phyloP scores from a whole-genome alignment of 2,329 filamentous ascomycete genomes.

The Mariannaea elegans region DNA sequence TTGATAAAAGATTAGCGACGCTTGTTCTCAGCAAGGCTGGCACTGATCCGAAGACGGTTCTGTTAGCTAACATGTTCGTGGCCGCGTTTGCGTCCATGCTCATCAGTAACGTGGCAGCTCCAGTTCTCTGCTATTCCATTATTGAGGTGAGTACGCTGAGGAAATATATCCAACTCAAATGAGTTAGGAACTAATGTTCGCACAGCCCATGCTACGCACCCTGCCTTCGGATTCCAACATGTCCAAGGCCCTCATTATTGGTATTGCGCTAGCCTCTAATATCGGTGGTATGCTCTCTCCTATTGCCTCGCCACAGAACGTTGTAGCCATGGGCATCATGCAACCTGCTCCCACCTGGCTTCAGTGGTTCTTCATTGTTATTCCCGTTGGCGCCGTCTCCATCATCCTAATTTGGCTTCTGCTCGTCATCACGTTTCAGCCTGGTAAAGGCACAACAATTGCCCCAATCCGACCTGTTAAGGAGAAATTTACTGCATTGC shows the following conservation, averaged over 20 bases:
- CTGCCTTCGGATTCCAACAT: slow-evolving; percentile 89
- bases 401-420: slow-evolving; percentile 90
- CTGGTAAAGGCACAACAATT: slow-evolving; percentile 85
- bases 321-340: slow-evolving; percentile 97
- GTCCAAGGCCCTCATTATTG: slow-evolving; percentile 93
- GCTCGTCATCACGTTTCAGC: slow-evolving; percentile 85
- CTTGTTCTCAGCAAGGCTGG: slow-evolving; percentile 97
- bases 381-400: slow-evolving; percentile 91
- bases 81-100: slow-evolving; percentile 98
- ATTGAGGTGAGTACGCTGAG: slow-evolving; percentile 74
- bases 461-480: slow-evolving; percentile 90
- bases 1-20: slow-evolving; percentile 96
- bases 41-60: slow-evolving; percentile 85
- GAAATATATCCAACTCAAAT: background rate
- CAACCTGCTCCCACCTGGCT: slow-evolving; percentile 89
- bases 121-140: slow-evolving; percentile 96
- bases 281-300: slow-evolving; percentile 96
- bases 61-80: slow-evolving; percentile 98
- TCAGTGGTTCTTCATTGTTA: slow-evolving; percentile 94
- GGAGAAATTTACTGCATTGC: slow-evolving; percentile 85
- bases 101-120: slow-evolving; percentile 97
- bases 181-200: slow-evolving; percentile 17
- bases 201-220: slow-evolving; percentile 89
- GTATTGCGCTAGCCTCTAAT: slow-evolving; percentile 94
- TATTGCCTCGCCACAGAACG: slow-evolving; percentile 96